These are phyloP conservation scores for Quercus lobata DNA, from an alignment of 331 rosid genomes.

Conservation along the genomic window DNA sequence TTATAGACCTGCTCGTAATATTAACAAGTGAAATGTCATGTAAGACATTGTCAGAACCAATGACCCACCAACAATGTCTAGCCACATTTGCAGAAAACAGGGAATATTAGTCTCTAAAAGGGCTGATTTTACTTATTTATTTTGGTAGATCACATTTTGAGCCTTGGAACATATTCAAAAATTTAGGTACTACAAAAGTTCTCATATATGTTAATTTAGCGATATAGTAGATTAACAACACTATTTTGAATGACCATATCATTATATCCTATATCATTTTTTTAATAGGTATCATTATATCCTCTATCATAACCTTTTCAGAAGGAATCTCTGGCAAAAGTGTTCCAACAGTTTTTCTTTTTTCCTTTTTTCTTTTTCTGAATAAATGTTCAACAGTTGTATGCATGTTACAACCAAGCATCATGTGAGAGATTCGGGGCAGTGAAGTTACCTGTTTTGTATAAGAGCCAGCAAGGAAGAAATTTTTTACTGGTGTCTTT, in stretches of 20 bases:
- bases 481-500: conserved; percentile 85
- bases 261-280: not conserved
- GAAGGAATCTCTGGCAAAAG: not conserved
- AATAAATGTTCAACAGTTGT: not conserved
- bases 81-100: not conserved
- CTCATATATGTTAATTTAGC: too few species aligned
- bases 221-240: not conserved
- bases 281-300: not conserved
- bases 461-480: conserved; percentile 95
- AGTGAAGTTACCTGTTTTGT: conserved; percentile 66
- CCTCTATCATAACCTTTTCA: not conserved
- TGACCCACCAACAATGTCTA: not conserved
- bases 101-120: not conserved
- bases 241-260: not conserved
- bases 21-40: not conserved
- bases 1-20: too few species aligned
- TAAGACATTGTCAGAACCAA: not conserved
- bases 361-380: too few species aligned
- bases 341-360: too few species aligned
- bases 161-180: not conserved
- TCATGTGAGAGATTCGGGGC: not conserved
- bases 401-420: conserved; percentile 9
- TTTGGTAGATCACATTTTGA: not conserved
- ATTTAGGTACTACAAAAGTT: not conserved
- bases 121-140: not conserved